Base-by-base conservation (phyloP, 2,329 filamentous ascomycete species). In the Exophiala calicioides region DNA sequence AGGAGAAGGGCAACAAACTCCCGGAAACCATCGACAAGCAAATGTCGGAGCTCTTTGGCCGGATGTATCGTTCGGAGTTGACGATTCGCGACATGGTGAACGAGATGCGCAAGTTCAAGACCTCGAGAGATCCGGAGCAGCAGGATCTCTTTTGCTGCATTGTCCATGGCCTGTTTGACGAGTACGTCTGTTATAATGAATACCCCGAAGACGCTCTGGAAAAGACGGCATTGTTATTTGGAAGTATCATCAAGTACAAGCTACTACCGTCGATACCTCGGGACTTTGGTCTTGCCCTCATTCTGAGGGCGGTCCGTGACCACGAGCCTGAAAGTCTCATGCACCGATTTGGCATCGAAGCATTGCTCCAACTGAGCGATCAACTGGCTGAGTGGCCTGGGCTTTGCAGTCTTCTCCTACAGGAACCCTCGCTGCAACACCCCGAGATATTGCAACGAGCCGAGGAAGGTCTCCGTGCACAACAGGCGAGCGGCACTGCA, bases 101-200 rank as follows among this genome's bases (percentile, higher is more conserved):
- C 52, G 81, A 89, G 29, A 80, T 98, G 61, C 84, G 89, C 55
- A 79, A 81, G 45, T 95, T 95, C 71, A 97, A 98, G 66, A 83
- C 83, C 45, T 97, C 94, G 0, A 81, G 82, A 36, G 86, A 93
- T 50, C 79, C 88, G 1, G 73, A 85, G 12, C 89, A 96, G 51
- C 93, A 97, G 65, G 93, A 98, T 64, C 80, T 96, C 5, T 98
- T 98, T 65, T 88, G 91, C 10, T 96, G 91, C 71, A 98, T 98
- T 90, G 95, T 98, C 26, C 90, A 96, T 62, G 93, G 93, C 1
- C 75, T 98, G 3, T 96, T 98, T 60, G 93, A 98, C 60, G 93
- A 98, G 71, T 98, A 96, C 65, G 85, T 85, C 44, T 94, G 95
- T 62, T 98, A 96, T 65, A 82, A 86, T 30, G 90, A 94, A 62